Percentiles rank a stretch among this genome's conserved stretches.
These are phyloP conservation scores for Cryphonectria parasitica DNA, from an alignment of 2,329 filamentous ascomycete species.

Conservation along the genomic window DNA sequence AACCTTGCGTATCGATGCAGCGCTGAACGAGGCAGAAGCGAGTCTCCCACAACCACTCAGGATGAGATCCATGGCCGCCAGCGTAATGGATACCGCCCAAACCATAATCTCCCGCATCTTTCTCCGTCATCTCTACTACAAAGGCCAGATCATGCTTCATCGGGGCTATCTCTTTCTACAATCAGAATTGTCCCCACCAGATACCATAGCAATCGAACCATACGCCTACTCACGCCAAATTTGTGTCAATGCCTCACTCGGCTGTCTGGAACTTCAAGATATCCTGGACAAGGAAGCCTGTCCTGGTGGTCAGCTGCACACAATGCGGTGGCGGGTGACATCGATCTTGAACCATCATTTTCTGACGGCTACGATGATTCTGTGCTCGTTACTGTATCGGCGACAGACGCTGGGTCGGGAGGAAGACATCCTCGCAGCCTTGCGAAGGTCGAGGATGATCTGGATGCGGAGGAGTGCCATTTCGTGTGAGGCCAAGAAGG, in stretches of 20 bases:
- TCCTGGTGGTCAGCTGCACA: constrained; percentile 16
- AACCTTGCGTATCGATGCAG: constrained; percentile 32
- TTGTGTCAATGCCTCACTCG: constrained; percentile 34
- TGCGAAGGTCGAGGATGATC: constrained; percentile 22
- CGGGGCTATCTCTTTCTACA: constrained; percentile 34
- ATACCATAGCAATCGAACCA: not conserved
- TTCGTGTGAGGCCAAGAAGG: constrained; percentile 26
- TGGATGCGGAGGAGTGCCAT: constrained; percentile 27
- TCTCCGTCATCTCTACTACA: constrained; percentile 37
- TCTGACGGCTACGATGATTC: constrained; percentile 17
- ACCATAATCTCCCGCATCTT: constrained; percentile 37
- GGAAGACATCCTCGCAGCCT: constrained; percentile 11
- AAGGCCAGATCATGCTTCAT: constrained; percentile 39
- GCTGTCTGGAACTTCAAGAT: constrained; percentile 33
- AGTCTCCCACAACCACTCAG: constrained; percentile 35
- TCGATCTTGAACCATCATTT: constrained; percentile 24
- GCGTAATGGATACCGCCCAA: constrained; percentile 34
- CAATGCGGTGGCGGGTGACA: constrained; percentile 18
- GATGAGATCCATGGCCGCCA: constrained; percentile 29
- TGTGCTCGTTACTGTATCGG: constrained; percentile 8
- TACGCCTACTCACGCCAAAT: constrained; percentile 35
- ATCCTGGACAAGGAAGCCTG: constrained; percentile 32
- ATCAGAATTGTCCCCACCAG: constrained; percentile 1
- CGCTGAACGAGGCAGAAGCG: constrained; percentile 32
- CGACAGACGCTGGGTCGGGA: constrained; percentile 1